These are phyloP conservation scores for Cladosporium phlei DNA, from an alignment of 2,329 filamentous ascomycete species.

Conservation along the genomic window DNA sequence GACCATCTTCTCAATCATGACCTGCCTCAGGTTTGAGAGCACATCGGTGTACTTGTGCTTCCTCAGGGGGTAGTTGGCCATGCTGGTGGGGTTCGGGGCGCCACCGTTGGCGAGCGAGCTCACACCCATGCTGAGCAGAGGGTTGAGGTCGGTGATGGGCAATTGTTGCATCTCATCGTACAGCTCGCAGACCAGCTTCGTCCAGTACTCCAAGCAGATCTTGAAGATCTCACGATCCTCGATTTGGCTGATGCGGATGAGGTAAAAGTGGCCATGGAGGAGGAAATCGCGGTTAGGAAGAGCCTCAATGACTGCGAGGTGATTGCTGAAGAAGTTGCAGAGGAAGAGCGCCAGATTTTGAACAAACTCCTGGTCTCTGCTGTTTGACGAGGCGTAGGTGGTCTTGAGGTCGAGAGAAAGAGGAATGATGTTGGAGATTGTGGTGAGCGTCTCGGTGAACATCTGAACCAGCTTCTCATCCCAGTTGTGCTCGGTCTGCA, in stretches of 20 bases:
- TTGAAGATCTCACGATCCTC: conserved; percentile 99
- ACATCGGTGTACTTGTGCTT: conserved; percentile 98
- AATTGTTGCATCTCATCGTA: conserved; percentile 99
- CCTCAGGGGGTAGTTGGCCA: conserved; percentile 85
- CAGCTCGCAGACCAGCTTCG: conserved; percentile 92
- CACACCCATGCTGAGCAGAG: conserved; percentile 73
- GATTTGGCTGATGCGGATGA: conserved; percentile 97
- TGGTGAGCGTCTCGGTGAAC: conserved; percentile 95
- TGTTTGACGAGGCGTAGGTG: conserved; percentile 87
- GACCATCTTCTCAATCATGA: conserved; percentile 99
- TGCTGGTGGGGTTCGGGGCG: conserved; percentile 75
- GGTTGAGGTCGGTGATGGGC: conserved; percentile 88
- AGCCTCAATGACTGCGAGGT: conserved; percentile 90
- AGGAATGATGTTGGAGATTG: conserved; percentile 89
- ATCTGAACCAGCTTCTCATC: conserved; percentile 95
- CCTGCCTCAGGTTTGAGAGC: conserved; percentile 84
- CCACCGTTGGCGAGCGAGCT: conserved; percentile 69
- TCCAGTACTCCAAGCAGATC: conserved; percentile 98
- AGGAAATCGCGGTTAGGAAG: conserved; percentile 93
- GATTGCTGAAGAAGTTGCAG: conserved; percentile 93
- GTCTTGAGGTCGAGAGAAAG: conserved; percentile 82
- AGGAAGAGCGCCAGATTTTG: conserved; percentile 94
- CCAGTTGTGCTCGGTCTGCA: conserved; percentile 82
- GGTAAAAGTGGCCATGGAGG: conserved; percentile 93
- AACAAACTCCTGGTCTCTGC: conserved; percentile 93